A percentile compares a stretch with the other conserved stretches of the same genome.
Conservation (phyloP, 768 basidiomycete genomes). For the Nidularia pulvinata region DNA sequence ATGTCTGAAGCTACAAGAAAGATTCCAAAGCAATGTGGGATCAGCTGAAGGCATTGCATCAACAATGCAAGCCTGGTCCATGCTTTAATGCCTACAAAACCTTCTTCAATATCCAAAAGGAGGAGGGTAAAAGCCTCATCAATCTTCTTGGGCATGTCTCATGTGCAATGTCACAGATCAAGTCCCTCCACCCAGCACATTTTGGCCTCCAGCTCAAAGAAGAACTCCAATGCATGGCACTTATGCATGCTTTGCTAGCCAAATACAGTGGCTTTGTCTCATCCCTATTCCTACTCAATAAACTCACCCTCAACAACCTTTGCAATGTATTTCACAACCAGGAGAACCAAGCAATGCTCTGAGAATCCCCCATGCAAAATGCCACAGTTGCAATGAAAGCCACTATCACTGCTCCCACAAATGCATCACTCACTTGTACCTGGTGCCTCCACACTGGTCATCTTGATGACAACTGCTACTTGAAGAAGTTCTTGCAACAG, state of each 20-base stretch:
- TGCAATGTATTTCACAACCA: slow-evolving; percentile 3
- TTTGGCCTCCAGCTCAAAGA: slow-evolving; percentile 4
- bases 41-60: background rate
- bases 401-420: slow-evolving; percentile 1
- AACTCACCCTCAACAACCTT: slow-evolving; percentile 1
- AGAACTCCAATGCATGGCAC: slow-evolving; percentile 5
- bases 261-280: slow-evolving; percentile 5
- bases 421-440: background rate
- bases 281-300: slow-evolving; percentile 3
- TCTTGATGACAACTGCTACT: background rate
- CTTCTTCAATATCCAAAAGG: background rate
- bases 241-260: slow-evolving; percentile 5
- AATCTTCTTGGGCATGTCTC: background rate
- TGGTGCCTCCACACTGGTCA: background rate
- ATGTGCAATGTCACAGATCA: slow-evolving; percentile 2
- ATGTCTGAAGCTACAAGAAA: background rate
- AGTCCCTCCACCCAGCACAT: background rate
- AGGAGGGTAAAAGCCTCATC: slow-evolving; percentile 2
- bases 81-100: background rate
- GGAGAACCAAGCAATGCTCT: background rate
- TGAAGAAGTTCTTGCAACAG: background rate
- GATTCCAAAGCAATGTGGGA: background rate
- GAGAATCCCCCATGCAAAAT: background rate
- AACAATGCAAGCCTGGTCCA: background rate
- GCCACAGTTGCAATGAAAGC: background rate